Conservation (phyloP, 345 rosid genomes). For the Eutrema heterophyllum region DNA sequence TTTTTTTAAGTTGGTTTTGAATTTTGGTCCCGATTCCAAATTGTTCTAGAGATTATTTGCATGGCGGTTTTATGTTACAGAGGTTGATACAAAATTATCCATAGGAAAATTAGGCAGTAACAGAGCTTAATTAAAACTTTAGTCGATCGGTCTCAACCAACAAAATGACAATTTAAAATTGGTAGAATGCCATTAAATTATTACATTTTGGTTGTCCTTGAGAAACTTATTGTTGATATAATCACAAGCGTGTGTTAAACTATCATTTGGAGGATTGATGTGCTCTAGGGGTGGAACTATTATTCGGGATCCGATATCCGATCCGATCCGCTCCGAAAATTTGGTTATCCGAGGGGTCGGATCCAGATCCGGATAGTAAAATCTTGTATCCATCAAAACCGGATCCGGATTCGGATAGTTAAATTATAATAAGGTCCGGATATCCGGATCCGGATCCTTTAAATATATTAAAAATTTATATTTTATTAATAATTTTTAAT, state of each 20-base stretch:
- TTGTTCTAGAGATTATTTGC: neutral
- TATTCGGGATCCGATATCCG: too few relatives aligned
- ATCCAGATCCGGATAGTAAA: too few relatives aligned
- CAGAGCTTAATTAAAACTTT: neutral
- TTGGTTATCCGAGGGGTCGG: too few relatives aligned
- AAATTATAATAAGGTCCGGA: too few relatives aligned
- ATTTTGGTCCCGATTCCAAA: neutral
- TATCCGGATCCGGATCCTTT: too few relatives aligned
- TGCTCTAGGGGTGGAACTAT: too few relatives aligned
- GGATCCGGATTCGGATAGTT: too few relatives aligned
- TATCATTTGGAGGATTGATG: neutral
- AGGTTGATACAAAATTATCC: neutral
- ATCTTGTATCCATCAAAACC: too few relatives aligned
- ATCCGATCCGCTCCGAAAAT: too few relatives aligned
- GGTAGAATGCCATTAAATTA: neutral
- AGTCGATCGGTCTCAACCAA: neutral
- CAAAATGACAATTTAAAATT: neutral
- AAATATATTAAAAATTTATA: too few relatives aligned
- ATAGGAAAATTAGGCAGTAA: neutral
- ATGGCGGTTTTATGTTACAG: neutral
- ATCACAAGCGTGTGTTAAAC: neutral
- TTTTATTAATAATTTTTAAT: too few relatives aligned
- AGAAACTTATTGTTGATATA: neutral
- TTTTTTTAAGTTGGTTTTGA: neutral
- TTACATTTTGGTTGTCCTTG: neutral